Evolutionary conservation across 1,284 basidiomycete genomes (phyloP), one percentile per base, ranked within the genome.

Genomic region (Cutaneotrichosporon arboriforme): DNA sequence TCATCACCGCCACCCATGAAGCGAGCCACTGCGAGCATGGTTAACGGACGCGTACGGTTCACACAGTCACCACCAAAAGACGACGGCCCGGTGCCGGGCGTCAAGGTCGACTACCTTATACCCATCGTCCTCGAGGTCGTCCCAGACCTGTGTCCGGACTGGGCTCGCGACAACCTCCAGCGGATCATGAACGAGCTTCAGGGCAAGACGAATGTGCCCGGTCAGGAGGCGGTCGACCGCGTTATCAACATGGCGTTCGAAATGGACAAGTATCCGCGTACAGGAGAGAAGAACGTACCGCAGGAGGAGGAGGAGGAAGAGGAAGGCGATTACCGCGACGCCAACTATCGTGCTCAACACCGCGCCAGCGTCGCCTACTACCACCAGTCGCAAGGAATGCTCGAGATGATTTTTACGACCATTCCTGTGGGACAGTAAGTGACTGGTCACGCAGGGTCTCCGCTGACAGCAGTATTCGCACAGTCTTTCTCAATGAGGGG

Each of bases 61-160:
- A 42, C 14, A 31, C 26, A 5, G 7, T 7, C 26, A 7, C 26
- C 26, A 10, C 26, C 26, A 10, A 5, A 31, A 31, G 26, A 31
- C 7, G 26, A 31, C 5, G 26, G 26, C 10, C 26, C 26, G 26
- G 7, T 10, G 26, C 26, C 26, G 10, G 26, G 7, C 5, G 10
- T 46, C 9, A 48, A 52, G 36, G 49, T 61, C 10, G 54, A 55
- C 17, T 55, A 63, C 26, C 56, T 64, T 33, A 51, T 74, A 1
- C 61, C 63, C 8, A 36, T 54, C 7, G 61, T 74, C 2, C 57
- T 69, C 22, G 69, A 70, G 18, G 58, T 74, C 45, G 51, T 74
- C 1, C 72, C 72, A 3, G 69, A 74, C 45, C 52, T 70, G 14
- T 63, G 60, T 50, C 49, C 56, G 4, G 54, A 44, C 13, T 69